Evolutionary conservation across 2,329 filamentous ascomycete species (phyloP).

Genomic region (Exserohilum rostratum): DNA sequence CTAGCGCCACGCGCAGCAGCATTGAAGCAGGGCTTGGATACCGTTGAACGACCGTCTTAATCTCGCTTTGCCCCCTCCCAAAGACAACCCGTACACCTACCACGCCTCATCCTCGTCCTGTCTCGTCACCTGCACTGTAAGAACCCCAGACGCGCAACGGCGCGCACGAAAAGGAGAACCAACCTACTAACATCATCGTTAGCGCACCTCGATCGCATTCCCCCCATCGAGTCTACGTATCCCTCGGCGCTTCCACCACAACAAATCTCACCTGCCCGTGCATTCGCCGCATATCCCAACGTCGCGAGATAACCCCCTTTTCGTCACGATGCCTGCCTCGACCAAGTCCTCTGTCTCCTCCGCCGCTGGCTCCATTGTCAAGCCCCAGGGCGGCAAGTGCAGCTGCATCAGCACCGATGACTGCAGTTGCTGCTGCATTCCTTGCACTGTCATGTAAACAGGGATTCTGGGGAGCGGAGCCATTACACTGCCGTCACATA

Average conservation of each 20-base stretch:
- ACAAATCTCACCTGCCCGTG: neutral
- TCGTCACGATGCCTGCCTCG: constrained; percentile 40
- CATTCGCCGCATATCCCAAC: neutral
- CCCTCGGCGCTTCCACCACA: neutral
- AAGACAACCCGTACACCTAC: neutral
- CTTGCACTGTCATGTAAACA: constrained; percentile 48
- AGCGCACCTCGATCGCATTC: constrained; percentile 1
- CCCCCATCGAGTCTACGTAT: neutral
- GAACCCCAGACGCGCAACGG: neutral
- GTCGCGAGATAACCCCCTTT: neutral
- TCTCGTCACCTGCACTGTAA: neutral
- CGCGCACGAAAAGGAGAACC: neutral
- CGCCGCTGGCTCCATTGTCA: constrained; percentile 41
- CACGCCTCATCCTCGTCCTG: neutral
- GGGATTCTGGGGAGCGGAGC: too few species aligned
- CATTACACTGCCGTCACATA: too few species aligned
- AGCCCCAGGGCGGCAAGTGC: constrained; percentile 42
- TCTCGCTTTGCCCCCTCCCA: constrained; percentile 11
- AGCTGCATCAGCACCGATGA: constrained; percentile 39
- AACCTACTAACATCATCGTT: constrained; percentile 1
- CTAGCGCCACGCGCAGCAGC: constrained; percentile 19
- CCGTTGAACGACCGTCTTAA: constrained; percentile 16
- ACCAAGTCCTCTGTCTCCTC: constrained; percentile 41
- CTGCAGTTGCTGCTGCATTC: constrained; percentile 44
- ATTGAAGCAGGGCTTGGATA: constrained; percentile 25